Conservation (phyloP, 2,329 filamentous ascomycete species). For the Microascus cirrosus region DNA sequence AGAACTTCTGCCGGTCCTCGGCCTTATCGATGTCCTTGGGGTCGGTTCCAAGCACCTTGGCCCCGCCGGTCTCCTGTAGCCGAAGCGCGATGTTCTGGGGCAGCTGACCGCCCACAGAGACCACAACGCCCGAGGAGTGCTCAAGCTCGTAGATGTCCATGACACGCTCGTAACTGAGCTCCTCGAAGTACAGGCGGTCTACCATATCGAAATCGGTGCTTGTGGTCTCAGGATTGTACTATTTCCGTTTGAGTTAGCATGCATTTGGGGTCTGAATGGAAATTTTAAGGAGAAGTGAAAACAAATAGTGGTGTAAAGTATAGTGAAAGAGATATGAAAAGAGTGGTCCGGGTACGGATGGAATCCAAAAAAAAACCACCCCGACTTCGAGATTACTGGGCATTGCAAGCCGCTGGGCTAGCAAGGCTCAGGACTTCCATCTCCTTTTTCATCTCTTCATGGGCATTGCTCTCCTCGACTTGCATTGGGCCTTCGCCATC, state of each 20-base stretch:
- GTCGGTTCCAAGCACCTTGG: conserved; percentile 85
- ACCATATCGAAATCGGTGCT: conserved; percentile 79
- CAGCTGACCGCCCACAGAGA: conserved; percentile 90
- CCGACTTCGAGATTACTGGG: background rate
- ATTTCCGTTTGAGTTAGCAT: background rate
- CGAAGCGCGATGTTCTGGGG: conserved; percentile 95
- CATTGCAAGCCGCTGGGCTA: background rate
- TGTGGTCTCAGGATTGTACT: conserved; percentile 70
- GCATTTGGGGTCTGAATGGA: background rate
- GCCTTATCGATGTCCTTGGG: conserved; percentile 95
- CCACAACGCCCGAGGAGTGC: conserved; percentile 72
- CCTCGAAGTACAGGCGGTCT: conserved; percentile 92
- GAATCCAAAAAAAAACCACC: background rate
- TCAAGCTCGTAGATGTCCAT: conserved; percentile 99
- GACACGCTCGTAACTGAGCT: conserved; percentile 90
- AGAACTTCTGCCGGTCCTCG: conserved; percentile 97
- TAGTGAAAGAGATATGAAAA: too few species aligned
- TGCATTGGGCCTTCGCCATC: background rate
- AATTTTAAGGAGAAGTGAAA: background rate
- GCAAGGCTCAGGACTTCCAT: background rate
- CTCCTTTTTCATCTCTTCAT: background rate
- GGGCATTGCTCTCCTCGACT: too few species aligned
- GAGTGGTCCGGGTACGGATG: conserved; percentile 4
- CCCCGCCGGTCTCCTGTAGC: conserved; percentile 81
- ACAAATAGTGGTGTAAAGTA: background rate